Evolutionary conservation across 257 asterid genomes (phyloP).

Genomic region (Echites panduratus): DNA sequence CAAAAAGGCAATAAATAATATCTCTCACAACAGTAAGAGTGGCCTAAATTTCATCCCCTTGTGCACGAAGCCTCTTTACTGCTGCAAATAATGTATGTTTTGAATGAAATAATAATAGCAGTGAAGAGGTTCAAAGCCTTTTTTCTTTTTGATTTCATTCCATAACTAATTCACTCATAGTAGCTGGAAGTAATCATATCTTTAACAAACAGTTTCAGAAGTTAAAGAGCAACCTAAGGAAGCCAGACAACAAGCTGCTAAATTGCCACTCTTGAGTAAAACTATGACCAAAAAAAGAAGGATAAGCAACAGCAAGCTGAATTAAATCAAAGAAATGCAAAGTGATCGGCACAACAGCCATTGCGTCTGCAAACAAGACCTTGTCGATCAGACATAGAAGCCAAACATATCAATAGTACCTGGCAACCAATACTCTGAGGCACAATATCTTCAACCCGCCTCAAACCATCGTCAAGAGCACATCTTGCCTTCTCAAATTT

Average conservation of each 20-base stretch:
- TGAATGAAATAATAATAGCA: not conserved
- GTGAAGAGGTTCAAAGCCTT: not conserved
- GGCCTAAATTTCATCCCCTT: not conserved
- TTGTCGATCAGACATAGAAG: constrained; percentile 3
- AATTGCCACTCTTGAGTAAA: no score
- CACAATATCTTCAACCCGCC: constrained; percentile 91
- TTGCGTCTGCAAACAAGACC: no score
- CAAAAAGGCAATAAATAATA: not conserved
- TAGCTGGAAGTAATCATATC: no score
- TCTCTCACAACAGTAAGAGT: not conserved
- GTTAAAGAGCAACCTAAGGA: no score
- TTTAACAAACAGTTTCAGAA: no score
- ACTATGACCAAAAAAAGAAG: no score
- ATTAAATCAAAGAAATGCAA: no score
- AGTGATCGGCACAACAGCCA: no score
- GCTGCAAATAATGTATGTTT: not conserved
- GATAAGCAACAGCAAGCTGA: no score
- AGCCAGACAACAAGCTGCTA: no score
- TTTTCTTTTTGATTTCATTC: no score
- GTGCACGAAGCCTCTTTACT: not conserved
- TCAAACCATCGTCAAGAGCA: constrained; percentile 82
- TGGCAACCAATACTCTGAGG: constrained; percentile 81
- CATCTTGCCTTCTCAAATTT: constrained; percentile 93
- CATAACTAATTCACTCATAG: no score
- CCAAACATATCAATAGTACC: constrained; percentile 37